A percentile compares a stretch with the other conserved stretches of the same genome.
Evolutionary conservation across 1,139 yeast genomes (phyloP).

Genomic region (Saccharomyces uvarum): DNA sequence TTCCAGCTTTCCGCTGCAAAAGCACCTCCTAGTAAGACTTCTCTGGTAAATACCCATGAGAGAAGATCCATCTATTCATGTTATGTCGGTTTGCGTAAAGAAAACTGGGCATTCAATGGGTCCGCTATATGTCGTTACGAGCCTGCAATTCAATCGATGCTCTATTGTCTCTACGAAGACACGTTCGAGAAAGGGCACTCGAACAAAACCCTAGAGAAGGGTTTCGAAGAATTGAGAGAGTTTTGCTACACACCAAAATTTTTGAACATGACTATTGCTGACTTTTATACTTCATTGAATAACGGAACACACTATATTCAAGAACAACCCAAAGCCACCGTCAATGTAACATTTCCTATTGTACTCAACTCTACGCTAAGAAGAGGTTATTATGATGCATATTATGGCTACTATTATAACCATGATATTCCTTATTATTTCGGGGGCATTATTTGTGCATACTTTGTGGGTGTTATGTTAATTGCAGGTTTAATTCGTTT

Average conservation of each 20-base stretch:
- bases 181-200: conserved; percentile 6
- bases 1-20: neutral
- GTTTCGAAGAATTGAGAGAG: conserved; percentile 9
- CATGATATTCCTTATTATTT: conserved; percentile 15
- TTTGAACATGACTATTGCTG: conserved; percentile 8
- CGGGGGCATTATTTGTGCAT: conserved; percentile 12
- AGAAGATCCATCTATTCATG: neutral
- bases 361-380: conserved; percentile 9
- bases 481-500: conserved; percentile 9
- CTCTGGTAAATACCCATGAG: neutral
- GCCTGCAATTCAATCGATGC: conserved; percentile 21
- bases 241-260: conserved; percentile 9
- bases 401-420: conserved; percentile 15
- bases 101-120: neutral
- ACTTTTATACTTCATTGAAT: conserved; percentile 11
- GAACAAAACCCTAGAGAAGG: conserved; percentile 10
- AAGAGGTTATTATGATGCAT: conserved; percentile 11
- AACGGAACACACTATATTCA: conserved; percentile 13
- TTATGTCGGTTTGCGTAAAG: neutral
- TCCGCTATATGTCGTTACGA: conserved; percentile 14
- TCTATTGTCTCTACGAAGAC: conserved; percentile 16
- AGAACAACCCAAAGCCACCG: conserved; percentile 1
- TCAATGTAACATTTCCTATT: conserved; percentile 11
- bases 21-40: neutral
- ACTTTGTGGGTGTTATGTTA: conserved; percentile 11